Evolutionary conservation across 805 yeast genomes (phyloP).

Genomic region (Torulaspora microellipsoides): DNA sequence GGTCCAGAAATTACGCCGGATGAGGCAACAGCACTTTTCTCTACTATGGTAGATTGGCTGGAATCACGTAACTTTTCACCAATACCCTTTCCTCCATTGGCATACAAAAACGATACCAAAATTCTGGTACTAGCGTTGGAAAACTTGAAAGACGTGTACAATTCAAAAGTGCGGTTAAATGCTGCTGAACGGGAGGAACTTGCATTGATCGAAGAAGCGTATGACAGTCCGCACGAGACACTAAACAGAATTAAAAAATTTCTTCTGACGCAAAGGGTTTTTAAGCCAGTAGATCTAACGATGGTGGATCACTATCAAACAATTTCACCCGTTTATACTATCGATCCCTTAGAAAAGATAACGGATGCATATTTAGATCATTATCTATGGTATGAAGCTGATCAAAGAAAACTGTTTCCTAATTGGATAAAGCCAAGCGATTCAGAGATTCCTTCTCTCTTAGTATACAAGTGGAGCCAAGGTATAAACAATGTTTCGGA

Average conservation of each 20-base stretch:
- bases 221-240: slow-evolving; percentile 94
- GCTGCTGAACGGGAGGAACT: slow-evolving; percentile 88
- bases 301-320: slow-evolving; percentile 89
- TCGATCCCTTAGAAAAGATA: slow-evolving; percentile 90
- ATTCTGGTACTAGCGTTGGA: slow-evolving; percentile 85
- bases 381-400: slow-evolving; percentile 94
- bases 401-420: slow-evolving; percentile 80
- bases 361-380: slow-evolving; percentile 96
- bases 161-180: slow-evolving; percentile 70
- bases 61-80: slow-evolving; percentile 79
- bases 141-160: slow-evolving; percentile 74
- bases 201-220: slow-evolving; percentile 91
- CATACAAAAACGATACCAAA: slow-evolving; percentile 91
- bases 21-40: slow-evolving; percentile 83
- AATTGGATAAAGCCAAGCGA: slow-evolving; percentile 96
- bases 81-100: slow-evolving; percentile 88
- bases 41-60: slow-evolving; percentile 87
- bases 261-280: slow-evolving; percentile 81
- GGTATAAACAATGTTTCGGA: slow-evolving; percentile 74
- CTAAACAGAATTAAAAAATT: slow-evolving; percentile 78
- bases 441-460: slow-evolving; percentile 84
- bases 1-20: slow-evolving; percentile 86
- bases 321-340: slow-evolving; percentile 76
- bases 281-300: slow-evolving; percentile 80
- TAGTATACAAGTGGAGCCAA: slow-evolving; percentile 91